These are phyloP conservation scores for Saccharum spontaneum DNA, from an alignment of 176 grass and related monocot species.

Conservation along the genomic window DNA sequence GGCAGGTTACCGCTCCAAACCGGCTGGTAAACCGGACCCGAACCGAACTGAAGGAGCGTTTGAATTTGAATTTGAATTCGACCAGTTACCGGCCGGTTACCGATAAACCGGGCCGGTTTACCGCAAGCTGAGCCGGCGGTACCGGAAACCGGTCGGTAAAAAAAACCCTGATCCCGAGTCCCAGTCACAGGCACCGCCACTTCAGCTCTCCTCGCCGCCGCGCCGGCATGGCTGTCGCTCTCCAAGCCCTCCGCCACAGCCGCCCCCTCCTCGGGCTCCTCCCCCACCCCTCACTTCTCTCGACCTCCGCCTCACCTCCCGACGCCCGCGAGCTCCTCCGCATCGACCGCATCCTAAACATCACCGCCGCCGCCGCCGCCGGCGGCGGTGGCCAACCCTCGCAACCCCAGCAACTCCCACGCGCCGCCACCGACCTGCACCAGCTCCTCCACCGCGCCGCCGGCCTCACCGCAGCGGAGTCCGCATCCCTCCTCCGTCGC, in stretches of 20 bases:
- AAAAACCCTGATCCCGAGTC: no score
- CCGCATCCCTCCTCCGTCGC: conserved; percentile 17
- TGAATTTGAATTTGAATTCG: no score
- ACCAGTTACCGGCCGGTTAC: no score
- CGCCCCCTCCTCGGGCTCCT: background rate
- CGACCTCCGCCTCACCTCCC: conserved; percentile 6
- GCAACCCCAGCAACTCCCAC: background rate
- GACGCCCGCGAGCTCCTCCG: conserved; percentile 43
- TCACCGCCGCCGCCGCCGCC: background rate
- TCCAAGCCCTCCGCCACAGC: background rate
- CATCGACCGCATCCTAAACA: conserved; percentile 52
- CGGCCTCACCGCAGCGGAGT: conserved; percentile 1
- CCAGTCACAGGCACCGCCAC: no score
- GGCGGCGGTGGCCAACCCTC: background rate
- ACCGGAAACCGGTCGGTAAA: no score
- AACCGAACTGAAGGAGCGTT: no score
- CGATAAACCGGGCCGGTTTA: no score
- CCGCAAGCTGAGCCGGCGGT: no score
- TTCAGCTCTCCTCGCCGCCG: background rate
- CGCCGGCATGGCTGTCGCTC: conserved; percentile 22
- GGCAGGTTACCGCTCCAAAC: no score
- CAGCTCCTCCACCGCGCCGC: background rate
- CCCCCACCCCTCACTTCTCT: background rate
- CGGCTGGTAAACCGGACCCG: no score
- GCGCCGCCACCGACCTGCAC: background rate